Base-by-base conservation (phyloP, 495 filamentous ascomycete genomes). In the Glarea lozoyensis region DNA sequence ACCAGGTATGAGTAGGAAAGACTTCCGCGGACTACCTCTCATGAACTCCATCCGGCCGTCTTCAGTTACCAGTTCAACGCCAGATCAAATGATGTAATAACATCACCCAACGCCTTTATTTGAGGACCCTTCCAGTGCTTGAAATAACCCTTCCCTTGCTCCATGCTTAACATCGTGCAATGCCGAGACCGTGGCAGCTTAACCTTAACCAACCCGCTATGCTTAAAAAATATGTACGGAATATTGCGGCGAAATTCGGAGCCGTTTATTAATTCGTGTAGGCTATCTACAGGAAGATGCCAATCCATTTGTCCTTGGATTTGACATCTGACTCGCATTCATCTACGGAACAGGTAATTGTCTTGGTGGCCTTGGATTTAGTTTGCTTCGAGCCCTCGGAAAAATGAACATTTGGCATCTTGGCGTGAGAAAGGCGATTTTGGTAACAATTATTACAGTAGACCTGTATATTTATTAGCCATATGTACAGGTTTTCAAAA, bases 361-460 rank as follows among this genome's bases (percentile, higher is more conserved):
- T 16, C 20, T 47, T 51, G 24, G 23, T 38, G 1, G 10, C 10
- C 16, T n/a, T 31, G 15, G 30, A 45, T 13, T 44, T 43, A 20
- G 30, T 31, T n/a, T 15, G 10, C 16, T 40, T 47, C 10, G 41
- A 17, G n/a, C 9, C 20, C 21, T 73, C 13, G 56, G 54, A 43
- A 72, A 77, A 36, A 63, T 61, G 35, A 64, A 69, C 18, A 54
- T 13, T 49, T 50, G 44, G 23, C 19, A 35, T 20, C 25, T 69
- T 46, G 61, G 67, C 17, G 58, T 60, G 43, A 57, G 66, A 40
- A 3, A 27, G 4, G 58, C 81, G 69, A 33, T 77, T 64, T 25
- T 66, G 67, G 12, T 71, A 68, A 50, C 82, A 87, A 44, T 73
- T 70, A 31, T 82, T 82, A 56, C 82, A 87, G 53, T 85, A 87